phyloP scores from a whole-genome alignment of 768 basidiomycete genomes.

The Amanita thiersii region DNA sequence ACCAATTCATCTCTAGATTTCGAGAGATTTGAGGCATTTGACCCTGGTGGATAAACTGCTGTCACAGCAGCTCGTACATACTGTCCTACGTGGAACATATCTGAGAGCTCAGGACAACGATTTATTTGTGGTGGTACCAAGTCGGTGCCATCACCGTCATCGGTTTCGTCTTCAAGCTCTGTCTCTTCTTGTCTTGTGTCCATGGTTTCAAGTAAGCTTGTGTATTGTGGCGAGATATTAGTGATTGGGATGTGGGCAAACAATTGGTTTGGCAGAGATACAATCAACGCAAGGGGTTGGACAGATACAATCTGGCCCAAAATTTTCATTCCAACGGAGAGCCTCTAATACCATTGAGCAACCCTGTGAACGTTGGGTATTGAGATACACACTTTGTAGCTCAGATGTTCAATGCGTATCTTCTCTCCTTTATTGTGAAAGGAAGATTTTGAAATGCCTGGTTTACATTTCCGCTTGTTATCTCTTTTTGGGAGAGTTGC shows the following conservation, averaged over 20 bases:
- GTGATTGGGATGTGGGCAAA: conserved; percentile 93
- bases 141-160: conserved; percentile 29
- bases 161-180: conserved; percentile 36
- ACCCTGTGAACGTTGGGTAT: not conserved
- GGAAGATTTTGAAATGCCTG: conserved; percentile 25
- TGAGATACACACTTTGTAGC: conserved; percentile 66
- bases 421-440: conserved; percentile 41
- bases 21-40: conserved; percentile 47
- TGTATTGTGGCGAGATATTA: conserved; percentile 77
- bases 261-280: conserved; percentile 95
- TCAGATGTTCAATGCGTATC: conserved; percentile 82
- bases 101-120: conserved; percentile 60
- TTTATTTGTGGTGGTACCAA: conserved; percentile 24
- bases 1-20: conserved; percentile 60
- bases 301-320: conserved; percentile 83
- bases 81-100: conserved; percentile 79
- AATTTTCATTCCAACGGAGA: conserved; percentile 78
- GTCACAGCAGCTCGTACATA: conserved; percentile 77
- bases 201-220: conserved; percentile 38
- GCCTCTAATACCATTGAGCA: conserved; percentile 41
- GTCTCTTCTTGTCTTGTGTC: conserved; percentile 28
- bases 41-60: conserved; percentile 59
- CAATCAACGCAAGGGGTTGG: conserved; percentile 80
- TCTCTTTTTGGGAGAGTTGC: conserved; percentile 29
- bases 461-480: conserved; percentile 42